Evolutionary conservation across 225 moss, liverwort and hornwort species (phyloP).

Genomic region (Straminergon stramineum): DNA sequence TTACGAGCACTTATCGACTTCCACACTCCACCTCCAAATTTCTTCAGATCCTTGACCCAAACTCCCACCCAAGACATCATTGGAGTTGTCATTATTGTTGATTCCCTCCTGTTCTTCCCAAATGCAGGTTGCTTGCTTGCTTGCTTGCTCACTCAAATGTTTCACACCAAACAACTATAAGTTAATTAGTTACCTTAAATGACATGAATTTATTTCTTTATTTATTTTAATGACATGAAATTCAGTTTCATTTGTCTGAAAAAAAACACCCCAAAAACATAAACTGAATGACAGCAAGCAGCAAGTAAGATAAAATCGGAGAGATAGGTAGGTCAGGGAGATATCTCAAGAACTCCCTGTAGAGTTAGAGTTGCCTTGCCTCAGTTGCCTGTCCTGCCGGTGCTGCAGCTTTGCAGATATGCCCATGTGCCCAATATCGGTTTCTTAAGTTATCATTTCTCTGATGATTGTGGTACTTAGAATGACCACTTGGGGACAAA

Average conservation of each 20-base stretch:
- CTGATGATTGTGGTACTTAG: not conserved
- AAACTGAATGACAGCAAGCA: not conserved
- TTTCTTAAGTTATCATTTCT: not conserved
- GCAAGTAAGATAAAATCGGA: not conserved
- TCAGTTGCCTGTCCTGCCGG: too few species aligned
- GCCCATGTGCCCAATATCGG: not conserved
- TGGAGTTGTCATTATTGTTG: not conserved
- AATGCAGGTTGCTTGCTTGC: not conserved
- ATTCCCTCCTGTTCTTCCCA: not conserved
- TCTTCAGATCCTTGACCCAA: too few species aligned
- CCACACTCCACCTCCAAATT: not conserved
- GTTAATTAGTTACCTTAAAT: too few species aligned
- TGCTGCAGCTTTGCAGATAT: not conserved
- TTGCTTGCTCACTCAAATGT: not conserved
- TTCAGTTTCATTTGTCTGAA: too few species aligned
- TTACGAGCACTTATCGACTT: not conserved
- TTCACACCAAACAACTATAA: not conserved
- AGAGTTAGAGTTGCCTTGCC: not conserved
- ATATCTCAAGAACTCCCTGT: not conserved
- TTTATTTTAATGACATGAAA: too few species aligned
- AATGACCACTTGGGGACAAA: not conserved
- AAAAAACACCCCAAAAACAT: too few species aligned
- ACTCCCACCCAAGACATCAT: not conserved
- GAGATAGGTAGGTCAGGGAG: too few species aligned
- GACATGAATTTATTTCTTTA: too few species aligned